Conservation (phyloP, 2,329 filamentous ascomycete genomes). For the Cladosporium sp. region DNA sequence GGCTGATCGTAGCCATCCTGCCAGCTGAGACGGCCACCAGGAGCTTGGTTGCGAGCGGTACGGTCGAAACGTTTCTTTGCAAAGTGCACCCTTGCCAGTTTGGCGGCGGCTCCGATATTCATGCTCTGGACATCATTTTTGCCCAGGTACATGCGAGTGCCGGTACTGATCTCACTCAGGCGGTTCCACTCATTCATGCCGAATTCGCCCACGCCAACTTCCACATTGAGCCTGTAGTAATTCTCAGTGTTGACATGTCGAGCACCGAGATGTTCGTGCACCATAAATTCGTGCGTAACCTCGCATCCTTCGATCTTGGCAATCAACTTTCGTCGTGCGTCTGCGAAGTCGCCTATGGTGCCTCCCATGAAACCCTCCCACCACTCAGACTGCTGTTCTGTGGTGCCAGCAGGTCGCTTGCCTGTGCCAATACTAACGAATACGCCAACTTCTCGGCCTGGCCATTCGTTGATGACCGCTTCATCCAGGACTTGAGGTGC, state of each 20-base stretch:
- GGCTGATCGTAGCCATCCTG: constrained; percentile 30
- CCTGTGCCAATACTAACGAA: constrained; percentile 95
- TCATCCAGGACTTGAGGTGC: constrained; percentile 82
- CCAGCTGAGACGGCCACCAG: constrained; percentile 20
- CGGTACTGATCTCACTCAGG: constrained; percentile 90
- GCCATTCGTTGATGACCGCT: constrained; percentile 89
- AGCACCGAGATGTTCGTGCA: constrained; percentile 69
- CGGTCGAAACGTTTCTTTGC: constrained; percentile 66
- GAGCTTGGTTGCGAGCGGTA: constrained; percentile 26
- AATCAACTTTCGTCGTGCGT: constrained; percentile 79
- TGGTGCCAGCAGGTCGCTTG: constrained; percentile 67
- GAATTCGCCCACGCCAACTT: constrained; percentile 92
- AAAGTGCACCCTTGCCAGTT: constrained; percentile 77
- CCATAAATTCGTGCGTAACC: constrained; percentile 81
- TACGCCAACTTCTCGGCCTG: constrained; percentile 83
- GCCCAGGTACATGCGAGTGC: constrained; percentile 77
- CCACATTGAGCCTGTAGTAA: constrained; percentile 95
- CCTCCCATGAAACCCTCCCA: constrained; percentile 79
- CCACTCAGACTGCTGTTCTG: constrained; percentile 67
- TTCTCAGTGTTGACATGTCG: constrained; percentile 76
- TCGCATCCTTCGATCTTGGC: constrained; percentile 95
- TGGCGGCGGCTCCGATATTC: constrained; percentile 71
- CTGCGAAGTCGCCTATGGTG: constrained; percentile 79
- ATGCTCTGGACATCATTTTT: constrained; percentile 70
- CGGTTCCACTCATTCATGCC: constrained; percentile 98